Conservation (phyloP, 2,329 filamentous ascomycete genomes). For the Dendryphion nanum region DNA sequence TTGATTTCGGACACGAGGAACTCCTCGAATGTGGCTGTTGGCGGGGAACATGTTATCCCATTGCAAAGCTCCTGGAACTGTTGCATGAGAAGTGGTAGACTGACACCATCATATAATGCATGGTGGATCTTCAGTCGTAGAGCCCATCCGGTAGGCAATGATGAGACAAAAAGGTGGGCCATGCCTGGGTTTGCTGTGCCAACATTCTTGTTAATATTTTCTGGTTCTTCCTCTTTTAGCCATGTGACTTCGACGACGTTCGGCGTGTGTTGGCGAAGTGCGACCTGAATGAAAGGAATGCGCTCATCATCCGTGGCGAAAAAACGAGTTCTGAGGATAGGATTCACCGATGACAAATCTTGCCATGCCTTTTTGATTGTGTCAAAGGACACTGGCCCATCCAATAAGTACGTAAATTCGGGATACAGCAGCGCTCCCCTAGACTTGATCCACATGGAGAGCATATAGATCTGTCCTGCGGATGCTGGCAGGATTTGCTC, state of each 20-base stretch:
- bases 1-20: conserved; percentile 40
- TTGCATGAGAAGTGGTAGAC: conserved; percentile 63
- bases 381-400: conserved; percentile 36
- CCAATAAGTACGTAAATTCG: conserved; percentile 62
- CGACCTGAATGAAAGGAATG: conserved; percentile 62
- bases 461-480: conserved; percentile 77
- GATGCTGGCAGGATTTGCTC: conserved; percentile 66
- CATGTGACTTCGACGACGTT: conserved; percentile 30
- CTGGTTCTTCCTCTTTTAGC: conserved; percentile 9
- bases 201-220: background rate
- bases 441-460: conserved; percentile 72
- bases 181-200: conserved; percentile 23
- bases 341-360: conserved; percentile 52
- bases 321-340: conserved; percentile 70
- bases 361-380: conserved; percentile 62
- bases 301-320: conserved; percentile 48
- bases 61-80: conserved; percentile 49
- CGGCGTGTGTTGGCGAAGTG: conserved; percentile 46
- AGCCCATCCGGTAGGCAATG: conserved; percentile 29
- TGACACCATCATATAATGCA: conserved; percentile 83
- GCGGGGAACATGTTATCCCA: too few species aligned
- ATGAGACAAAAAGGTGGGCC: conserved; percentile 33
- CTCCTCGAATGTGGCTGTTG: conserved; percentile 19
- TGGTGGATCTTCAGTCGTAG: conserved; percentile 68
- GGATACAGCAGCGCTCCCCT: conserved; percentile 70